Conservation (phyloP, 2,329 filamentous ascomycete species). For the Cladosporium sp. region DNA sequence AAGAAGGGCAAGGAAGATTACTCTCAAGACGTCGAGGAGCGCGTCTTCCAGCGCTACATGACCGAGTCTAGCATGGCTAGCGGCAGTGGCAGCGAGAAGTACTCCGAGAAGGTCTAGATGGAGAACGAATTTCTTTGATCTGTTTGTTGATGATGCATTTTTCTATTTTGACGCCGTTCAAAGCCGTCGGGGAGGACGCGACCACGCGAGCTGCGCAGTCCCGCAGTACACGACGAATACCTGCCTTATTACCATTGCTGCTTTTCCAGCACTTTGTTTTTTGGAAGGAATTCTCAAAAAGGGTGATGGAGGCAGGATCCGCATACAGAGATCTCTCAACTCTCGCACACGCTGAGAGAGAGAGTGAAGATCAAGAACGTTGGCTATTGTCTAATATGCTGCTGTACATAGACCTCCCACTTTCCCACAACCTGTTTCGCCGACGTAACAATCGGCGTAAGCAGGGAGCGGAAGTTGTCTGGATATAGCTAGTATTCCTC, state of each 20-base stretch:
- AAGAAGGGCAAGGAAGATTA: conserved; percentile 20
- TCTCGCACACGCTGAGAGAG: neutral
- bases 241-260: neutral
- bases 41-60: conserved; percentile 20
- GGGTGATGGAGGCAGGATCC: neutral
- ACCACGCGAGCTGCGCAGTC: neutral
- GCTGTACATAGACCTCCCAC: neutral
- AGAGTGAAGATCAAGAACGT: neutral
- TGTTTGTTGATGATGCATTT: neutral
- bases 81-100: conserved; percentile 11
- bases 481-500: conserved; percentile 1
- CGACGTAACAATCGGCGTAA: conserved; percentile 14
- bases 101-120: conserved; percentile 17
- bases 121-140: neutral
- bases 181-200: neutral
- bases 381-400: neutral
- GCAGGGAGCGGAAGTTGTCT: neutral
- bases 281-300: neutral
- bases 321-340: neutral
- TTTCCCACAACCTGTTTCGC: neutral
- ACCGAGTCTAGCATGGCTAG: conserved; percentile 18
- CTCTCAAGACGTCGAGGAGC: conserved; percentile 10
- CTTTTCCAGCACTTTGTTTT: neutral
- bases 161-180: neutral
- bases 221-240: neutral